Conservation (phyloP, 306 rosid species). For the cucumber (Cucumis sativus) region DNA sequence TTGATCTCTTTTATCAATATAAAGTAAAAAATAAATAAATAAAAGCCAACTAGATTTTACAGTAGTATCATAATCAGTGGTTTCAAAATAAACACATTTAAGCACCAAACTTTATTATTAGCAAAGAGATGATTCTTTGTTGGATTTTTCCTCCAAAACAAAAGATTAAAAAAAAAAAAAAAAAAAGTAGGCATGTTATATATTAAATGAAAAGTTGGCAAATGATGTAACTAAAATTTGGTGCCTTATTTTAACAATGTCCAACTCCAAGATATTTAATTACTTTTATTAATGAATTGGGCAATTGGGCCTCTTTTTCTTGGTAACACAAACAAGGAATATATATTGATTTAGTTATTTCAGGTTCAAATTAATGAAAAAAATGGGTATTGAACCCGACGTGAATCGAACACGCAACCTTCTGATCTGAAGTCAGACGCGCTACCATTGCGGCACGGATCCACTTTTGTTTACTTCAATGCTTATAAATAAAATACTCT, state of each 20-base stretch:
- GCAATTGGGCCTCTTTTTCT: too few species aligned
- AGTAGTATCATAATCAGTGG: not conserved
- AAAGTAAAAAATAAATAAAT: not conserved
- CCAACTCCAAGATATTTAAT: too few species aligned
- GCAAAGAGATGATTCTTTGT: not conserved
- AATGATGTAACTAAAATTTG: too few species aligned
- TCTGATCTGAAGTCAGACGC: not conserved
- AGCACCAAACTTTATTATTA: not conserved
- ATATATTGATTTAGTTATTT: too few species aligned
- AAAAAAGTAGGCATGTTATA: not conserved
- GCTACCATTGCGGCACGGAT: not conserved
- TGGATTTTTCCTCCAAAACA: too few species aligned
- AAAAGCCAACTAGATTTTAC: not conserved
- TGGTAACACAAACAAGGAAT: too few species aligned
- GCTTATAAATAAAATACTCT: too few species aligned
- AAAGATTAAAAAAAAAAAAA: too few species aligned
- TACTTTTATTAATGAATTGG: too few species aligned
- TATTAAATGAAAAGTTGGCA: not conserved
- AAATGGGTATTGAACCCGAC: not conserved
- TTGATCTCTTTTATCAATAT: not conserved
- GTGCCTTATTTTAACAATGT: too few species aligned
- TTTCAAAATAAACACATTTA: not conserved
- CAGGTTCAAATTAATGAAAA: too few species aligned
- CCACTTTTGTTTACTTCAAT: not conserved
- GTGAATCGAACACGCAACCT: not conserved